Conservation (phyloP, 768 basidiomycete species). For the Termitomyces sp. region DNA sequence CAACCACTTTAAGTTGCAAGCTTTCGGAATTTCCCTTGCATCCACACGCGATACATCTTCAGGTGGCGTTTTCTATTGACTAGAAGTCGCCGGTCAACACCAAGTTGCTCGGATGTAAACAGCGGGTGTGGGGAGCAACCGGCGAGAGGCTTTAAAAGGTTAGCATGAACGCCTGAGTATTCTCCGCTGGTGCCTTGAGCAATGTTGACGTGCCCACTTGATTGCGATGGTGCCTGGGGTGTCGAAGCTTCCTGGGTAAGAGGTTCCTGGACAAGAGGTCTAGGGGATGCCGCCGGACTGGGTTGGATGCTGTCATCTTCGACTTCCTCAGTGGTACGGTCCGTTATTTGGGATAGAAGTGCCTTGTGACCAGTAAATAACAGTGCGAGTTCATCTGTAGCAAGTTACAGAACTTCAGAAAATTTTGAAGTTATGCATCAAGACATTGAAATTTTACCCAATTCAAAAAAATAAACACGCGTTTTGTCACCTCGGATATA, state of each 20-base stretch:
- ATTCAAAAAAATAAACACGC: conserved; percentile 93
- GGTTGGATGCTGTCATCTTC: conserved; percentile 30
- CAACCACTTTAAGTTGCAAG: conserved; percentile 10
- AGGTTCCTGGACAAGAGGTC: conserved; percentile 3
- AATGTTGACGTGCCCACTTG: not conserved
- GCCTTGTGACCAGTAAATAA: conserved; percentile 68
- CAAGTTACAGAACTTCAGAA: conserved; percentile 2
- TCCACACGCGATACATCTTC: conserved; percentile 97
- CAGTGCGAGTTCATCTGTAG: conserved; percentile 70
- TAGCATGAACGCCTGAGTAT: conserved; percentile 31
- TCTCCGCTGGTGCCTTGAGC: not conserved
- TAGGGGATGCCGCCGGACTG: conserved; percentile 1
- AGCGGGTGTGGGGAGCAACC: conserved; percentile 50
- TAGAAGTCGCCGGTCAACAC: conserved; percentile 84
- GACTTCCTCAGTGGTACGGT: conserved; percentile 29
- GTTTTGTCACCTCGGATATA: conserved; percentile 98
- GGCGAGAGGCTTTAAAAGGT: conserved; percentile 31
- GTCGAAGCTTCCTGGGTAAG: conserved; percentile 2
- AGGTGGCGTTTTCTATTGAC: conserved; percentile 92
- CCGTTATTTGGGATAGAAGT: conserved; percentile 30
- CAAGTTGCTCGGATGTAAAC: conserved; percentile 81
- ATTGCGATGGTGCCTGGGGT: conserved; percentile 3
- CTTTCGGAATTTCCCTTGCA: conserved; percentile 83
- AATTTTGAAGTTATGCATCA: not conserved
- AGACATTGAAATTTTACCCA: conserved; percentile 45